Evolutionary conservation across 441 rosid genomes (phyloP), one percentile per base, ranked within the genome.

Genomic region (Aleurites moluccanus): DNA sequence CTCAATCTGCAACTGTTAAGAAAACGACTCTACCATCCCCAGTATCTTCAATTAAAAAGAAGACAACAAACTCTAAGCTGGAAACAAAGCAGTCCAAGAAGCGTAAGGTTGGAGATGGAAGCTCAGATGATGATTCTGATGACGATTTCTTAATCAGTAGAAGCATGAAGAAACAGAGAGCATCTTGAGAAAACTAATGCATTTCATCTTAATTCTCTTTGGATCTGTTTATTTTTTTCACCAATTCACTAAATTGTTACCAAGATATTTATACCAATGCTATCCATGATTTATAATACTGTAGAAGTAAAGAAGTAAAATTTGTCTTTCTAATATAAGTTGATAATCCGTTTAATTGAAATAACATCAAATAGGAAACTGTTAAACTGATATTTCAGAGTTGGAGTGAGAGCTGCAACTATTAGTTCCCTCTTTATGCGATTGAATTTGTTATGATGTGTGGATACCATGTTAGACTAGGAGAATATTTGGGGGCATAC

Each of bases 61-160:
- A 85, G n/a, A n/a, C n/a, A 20, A 69, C 63, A 9, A 84, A 73
- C 52, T 55, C 85, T 14, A 86, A 82, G 71, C 78, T 69, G 50
- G 47, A 82, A 13, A 33, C 73, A 0, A 86, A 84, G 74, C 85
- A 79, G 69, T 53, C 83, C 8, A 91, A 81, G 87, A 91, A 88
- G 77, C 85, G 88, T 72, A 90, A 86, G 85, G 75, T 61, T 55
- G 86, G 72, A n/a, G 83, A 85, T 57, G 89, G 72, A 56, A 85
- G 84, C 75, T 81, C 84, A 0, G 92, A 83, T 10, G 85, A 84
- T 20, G 91, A 81, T 62, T 90, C 90, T 23, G 95, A 91, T 21
- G 88, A 85, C 3, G 80, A 86, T 47, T 85, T 83, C 56, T 16
- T 66, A 63, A 53, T 72, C 3, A 76, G 11, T 18, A 75, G 27